A percentile compares a stretch with the other conserved stretches of the same genome.
Evolutionary conservation across 2,329 filamentous ascomycete species (phyloP).

Genomic region (Cladosporium austrohemisphaericum): DNA sequence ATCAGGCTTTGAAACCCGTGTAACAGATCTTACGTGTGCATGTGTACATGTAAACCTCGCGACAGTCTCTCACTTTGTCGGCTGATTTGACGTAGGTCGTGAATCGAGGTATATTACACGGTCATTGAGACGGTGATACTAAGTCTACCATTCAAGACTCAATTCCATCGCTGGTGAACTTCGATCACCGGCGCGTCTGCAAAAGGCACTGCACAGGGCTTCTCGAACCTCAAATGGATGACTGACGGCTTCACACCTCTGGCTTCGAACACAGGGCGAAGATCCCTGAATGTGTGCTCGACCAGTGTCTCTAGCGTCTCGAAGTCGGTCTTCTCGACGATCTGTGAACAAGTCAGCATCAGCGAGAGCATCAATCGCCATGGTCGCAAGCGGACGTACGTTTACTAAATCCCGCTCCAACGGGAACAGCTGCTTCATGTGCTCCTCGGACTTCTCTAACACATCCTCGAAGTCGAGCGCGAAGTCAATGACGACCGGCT

Average conservation of each 20-base stretch:
- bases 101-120: no score
- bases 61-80: no score
- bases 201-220: constrained; percentile 69
- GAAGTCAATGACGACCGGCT: constrained; percentile 59
- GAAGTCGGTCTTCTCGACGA: constrained; percentile 41
- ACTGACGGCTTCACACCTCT: constrained; percentile 3
- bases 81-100: no score
- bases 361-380: background rate
- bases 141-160: background rate
- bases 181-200: constrained; percentile 70
- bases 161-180: constrained; percentile 33
- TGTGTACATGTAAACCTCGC: no score
- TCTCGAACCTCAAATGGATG: constrained; percentile 61
- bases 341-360: constrained; percentile 19
- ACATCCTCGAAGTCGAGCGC: constrained; percentile 6
- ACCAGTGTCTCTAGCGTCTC: constrained; percentile 48
- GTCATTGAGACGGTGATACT: no score
- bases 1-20: no score
- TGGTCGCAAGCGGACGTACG: constrained; percentile 44
- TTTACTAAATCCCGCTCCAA: constrained; percentile 60
- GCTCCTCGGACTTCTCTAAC: constrained; percentile 7
- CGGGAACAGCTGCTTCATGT: constrained; percentile 44
- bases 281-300: constrained; percentile 43
- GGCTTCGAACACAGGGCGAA: constrained; percentile 19
- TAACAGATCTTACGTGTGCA: no score